Base-by-base conservation (phyloP, 2,329 filamentous ascomycete genomes). In the Phyllosticta citrichinensis region DNA sequence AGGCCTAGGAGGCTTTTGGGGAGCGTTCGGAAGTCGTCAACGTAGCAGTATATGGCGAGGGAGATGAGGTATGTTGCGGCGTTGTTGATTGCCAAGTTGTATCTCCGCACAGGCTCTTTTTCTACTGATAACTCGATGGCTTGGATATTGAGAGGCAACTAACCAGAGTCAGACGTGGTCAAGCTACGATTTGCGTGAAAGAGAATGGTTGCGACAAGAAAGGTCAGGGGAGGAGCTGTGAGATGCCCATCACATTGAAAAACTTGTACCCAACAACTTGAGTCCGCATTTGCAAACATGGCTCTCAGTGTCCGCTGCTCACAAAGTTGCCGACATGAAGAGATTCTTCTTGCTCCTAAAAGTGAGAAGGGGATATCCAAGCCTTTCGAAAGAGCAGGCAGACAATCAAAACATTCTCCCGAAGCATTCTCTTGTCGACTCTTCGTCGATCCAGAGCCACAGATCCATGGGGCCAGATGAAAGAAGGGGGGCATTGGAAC, bases 41-140 rank as follows among this genome's bases (percentile, higher is more conserved):
- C 25, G 51, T 57, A 58, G 56, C 50, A 54, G 51, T 55, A 47
- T n/a, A 58, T 24, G 55, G 55, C 55, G 47, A 56, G 50, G 22
- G 52, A 11, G 51, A 62, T n/a, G 20, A 62, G 22, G 24, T 62
- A 62, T 51, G 52, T 54, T 2, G 55, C 19, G 27, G 60, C 57
- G 55, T 58, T 62, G 52, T 22, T 51, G 22, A 62, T 25, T 24
- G 60, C 60, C 19, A 58, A 33, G n/a, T 58, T 54, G 55, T 57
- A 62, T 58, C 55, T 62, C 27, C 55, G 55, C 55, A 54, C 52
- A 52, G 60, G 60, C 51, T 58, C 55, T 57, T 55, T 62, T 33
- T 62, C 60, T 58, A 62, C 33, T 24, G 52, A 51, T 9, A 62
- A 19, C 24, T 54, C 55, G 60, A 62, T 30, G 20, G 47, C 30